phyloP scores from a whole-genome alignment of 495 filamentous ascomycete genomes.

The Aspergillus haitiensis region DNA sequence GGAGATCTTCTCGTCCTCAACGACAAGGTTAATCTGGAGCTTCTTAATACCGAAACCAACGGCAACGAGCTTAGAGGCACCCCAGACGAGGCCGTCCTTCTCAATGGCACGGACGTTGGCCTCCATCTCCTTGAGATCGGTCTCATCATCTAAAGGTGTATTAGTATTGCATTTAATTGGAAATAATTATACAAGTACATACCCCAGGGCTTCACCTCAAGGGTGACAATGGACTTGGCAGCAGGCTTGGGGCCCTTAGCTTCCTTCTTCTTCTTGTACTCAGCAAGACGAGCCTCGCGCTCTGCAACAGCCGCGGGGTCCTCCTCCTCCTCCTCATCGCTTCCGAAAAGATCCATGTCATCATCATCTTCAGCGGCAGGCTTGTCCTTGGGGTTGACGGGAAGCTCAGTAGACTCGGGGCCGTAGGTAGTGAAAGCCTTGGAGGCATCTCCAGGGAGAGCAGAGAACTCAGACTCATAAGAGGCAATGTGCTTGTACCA shows the following conservation, averaged over 20 bases:
- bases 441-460: slow-evolving; percentile 87
- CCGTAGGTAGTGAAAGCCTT: slow-evolving; percentile 88
- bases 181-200: slow-evolving; percentile 35
- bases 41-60: slow-evolving; percentile 99
- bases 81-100: slow-evolving; percentile 95
- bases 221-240: slow-evolving; percentile 91
- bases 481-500: slow-evolving; percentile 99
- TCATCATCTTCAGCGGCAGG: slow-evolving; percentile 61
- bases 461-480: slow-evolving; percentile 86
- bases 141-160: slow-evolving; percentile 75
- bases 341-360: slow-evolving; percentile 88
- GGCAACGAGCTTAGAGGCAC: slow-evolving; percentile 82
- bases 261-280: slow-evolving; percentile 97
- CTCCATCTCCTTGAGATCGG: slow-evolving; percentile 80
- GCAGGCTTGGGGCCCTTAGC: slow-evolving; percentile 75
- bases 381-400: slow-evolving; percentile 84
- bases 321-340: slow-evolving; percentile 89
- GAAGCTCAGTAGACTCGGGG: slow-evolving; percentile 72
- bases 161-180: slow-evolving; percentile 29
- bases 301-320: slow-evolving; percentile 79
- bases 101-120: slow-evolving; percentile 80
- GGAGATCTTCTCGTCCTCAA: slow-evolving; percentile 96
- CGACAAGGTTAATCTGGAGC: slow-evolving; percentile 96
- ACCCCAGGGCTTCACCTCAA: slow-evolving; percentile 99
- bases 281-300: slow-evolving; percentile 83